Base-by-base conservation (phyloP, 2,329 filamentous ascomycete genomes). In the Colletotrichum tanaceti region DNA sequence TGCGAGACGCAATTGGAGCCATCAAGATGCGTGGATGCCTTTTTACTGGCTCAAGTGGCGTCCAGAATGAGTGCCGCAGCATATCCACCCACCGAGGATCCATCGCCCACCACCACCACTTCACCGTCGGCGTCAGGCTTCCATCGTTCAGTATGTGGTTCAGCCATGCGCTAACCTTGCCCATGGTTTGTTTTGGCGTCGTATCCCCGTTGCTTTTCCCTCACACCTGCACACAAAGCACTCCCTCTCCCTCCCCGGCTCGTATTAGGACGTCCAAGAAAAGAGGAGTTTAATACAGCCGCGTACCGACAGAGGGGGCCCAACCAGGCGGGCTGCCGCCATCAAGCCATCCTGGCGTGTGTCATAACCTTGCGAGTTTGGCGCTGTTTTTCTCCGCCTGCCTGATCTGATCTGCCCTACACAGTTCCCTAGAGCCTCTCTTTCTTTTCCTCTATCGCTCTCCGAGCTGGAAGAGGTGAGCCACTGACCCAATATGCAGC, bases 191-290 rank as follows among this genome's bases (percentile, higher is more conserved):
- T 46, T 65, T 52, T 16, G 38, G 13, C 50, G 49, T 55, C 54
- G 43, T 63, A n/a, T 3, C 10, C 10, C 46, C 16, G 13, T 69
- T 69, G 41, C 66, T 66, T 69, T 69, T 69, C 44, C 16, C 41
- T 50, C 55, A 20, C 44, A 3, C 35, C 54, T 14, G 11, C 32
- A 10, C 32, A 11, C 32, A 35, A 35, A 35, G 11, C n/a, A 38
- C 20, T 44, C 18, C 32, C 24, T 3, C n/a, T n/a, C n/a, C 35
- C 32, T 11, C 35, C 22, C 28, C 55, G 35, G 32, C 57, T 69
- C 66, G 66, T 69, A 69, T 69, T 46, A 38, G 22, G 18, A 14
- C 2, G 20, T 4, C 16, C 28, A 39, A 24, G 32, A 35, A 54
- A 61, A 14, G 22, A 47, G 38, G 57, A 55, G 57, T 44, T 57